A percentile compares a stretch with the other conserved stretches of the same genome.
Evolutionary conservation across 164 flowering plant genomes (phyloP).

Genomic region (Paratinospora sagittata): DNA sequence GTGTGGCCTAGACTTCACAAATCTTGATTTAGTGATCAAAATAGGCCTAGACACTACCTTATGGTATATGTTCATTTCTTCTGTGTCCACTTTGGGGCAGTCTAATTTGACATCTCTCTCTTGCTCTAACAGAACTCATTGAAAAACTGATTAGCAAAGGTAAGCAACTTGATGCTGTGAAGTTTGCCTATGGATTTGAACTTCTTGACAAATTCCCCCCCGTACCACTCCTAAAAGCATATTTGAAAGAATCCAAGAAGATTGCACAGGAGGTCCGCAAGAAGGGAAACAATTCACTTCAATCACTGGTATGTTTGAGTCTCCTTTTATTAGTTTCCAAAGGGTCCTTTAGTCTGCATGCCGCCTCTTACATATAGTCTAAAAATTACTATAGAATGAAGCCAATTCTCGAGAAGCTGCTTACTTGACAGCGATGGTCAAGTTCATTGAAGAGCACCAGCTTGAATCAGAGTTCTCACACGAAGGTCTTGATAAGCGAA

Average conservation of each 20-base stretch:
- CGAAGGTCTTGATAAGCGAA: conserved; percentile 32
- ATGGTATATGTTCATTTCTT: not conserved
- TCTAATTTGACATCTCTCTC: conserved; percentile 2
- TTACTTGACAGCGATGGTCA: conserved; percentile 40
- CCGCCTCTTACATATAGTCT: not conserved
- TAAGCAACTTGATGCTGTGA: conserved; percentile 48
- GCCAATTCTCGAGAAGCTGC: conserved; percentile 35
- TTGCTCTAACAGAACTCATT: conserved; percentile 42
- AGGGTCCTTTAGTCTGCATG: not conserved
- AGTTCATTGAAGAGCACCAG: conserved; percentile 41
- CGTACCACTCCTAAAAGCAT: conserved; percentile 42
- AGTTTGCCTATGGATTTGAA: conserved; percentile 43
- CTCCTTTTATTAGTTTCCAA: not conserved
- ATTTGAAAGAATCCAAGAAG: conserved; percentile 34
- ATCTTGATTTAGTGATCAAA: too few species aligned
- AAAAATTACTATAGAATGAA: conserved; percentile 38
- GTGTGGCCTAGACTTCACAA: not conserved
- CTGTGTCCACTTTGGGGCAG: not conserved
- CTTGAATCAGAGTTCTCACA: conserved; percentile 46
- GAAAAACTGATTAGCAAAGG: conserved; percentile 39
- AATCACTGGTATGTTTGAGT: conserved; percentile 30
- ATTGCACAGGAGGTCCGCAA: conserved; percentile 25
- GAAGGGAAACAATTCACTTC: conserved; percentile 34
- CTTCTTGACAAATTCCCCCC: conserved; percentile 55
- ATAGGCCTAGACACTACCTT: not conserved